These are phyloP conservation scores for Astrothelium macrocarpum DNA, from an alignment of 495 filamentous ascomycete species.

Conservation along the genomic window DNA sequence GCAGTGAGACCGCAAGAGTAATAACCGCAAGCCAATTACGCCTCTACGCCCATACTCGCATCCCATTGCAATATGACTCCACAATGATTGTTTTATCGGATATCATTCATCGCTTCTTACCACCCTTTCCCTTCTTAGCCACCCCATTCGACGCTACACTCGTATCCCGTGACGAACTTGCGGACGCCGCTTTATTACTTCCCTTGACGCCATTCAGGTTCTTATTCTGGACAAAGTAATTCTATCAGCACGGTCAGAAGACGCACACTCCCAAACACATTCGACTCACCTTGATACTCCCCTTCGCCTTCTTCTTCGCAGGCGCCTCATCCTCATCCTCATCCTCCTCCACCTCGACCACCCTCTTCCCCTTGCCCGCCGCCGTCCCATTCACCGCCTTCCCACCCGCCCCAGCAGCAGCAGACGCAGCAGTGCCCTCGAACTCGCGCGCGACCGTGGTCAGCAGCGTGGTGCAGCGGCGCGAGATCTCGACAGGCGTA, in stretches of 20 bases:
- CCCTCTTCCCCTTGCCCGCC: constrained; percentile 64
- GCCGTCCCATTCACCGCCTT: constrained; percentile 40
- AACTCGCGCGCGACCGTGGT: constrained; percentile 92
- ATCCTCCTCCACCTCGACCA: constrained; percentile 73
- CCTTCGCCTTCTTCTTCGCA: constrained; percentile 87
- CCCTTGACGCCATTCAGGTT: constrained; percentile 50
- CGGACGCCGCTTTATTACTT: constrained; percentile 42
- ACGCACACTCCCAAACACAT: background rate
- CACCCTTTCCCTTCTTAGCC: constrained; percentile 34
- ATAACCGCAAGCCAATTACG: background rate
- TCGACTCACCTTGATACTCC: constrained; percentile 51
- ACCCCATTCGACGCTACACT: constrained; percentile 47
- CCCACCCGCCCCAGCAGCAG: constrained; percentile 35
- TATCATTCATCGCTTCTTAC: constrained; percentile 8
- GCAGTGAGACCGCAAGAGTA: background rate
- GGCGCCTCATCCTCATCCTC: constrained; percentile 62
- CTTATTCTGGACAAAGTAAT: constrained; percentile 42
- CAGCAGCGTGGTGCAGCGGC: constrained; percentile 86
- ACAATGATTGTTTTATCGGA: background rate
- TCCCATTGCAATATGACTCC: background rate
- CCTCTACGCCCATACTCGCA: background rate
- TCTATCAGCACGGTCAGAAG: constrained; percentile 16
- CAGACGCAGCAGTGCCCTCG: constrained; percentile 38
- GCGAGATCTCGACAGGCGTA: constrained; percentile 83
- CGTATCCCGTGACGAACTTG: constrained; percentile 46